A percentile compares a stretch with the other conserved stretches of the same genome.
phyloP scores from a whole-genome alignment of 1,284 basidiomycete genomes.

The Neolentinus lepideus region DNA sequence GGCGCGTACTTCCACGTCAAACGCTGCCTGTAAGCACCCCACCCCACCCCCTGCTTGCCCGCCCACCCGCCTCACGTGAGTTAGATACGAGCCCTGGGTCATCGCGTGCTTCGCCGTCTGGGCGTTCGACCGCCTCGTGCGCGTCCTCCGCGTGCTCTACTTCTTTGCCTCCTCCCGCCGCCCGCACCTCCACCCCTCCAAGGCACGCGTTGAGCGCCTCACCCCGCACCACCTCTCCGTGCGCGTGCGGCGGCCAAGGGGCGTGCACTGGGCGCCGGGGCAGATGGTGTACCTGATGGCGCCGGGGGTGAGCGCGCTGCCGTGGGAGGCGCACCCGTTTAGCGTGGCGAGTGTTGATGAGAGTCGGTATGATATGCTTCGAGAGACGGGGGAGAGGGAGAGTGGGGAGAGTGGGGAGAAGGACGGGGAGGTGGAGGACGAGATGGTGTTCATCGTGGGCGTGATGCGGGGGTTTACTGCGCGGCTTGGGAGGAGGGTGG shows the following conservation, averaged over 20 bases:
- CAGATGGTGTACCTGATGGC: constrained; percentile 43
- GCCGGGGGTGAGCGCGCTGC: constrained; percentile 31
- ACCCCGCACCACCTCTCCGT: constrained; percentile 24
- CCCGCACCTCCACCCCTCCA: constrained; percentile 15
- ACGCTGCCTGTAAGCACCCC: constrained; percentile 1
- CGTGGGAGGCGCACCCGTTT: constrained; percentile 48
- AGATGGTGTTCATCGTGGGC: constrained; percentile 43
- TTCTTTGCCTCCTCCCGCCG: constrained; percentile 42
- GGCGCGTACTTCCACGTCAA: constrained; percentile 33
- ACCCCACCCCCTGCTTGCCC: neutral
- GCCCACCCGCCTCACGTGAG: neutral
- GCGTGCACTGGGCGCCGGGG: constrained; percentile 39
- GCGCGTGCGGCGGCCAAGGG: constrained; percentile 37
- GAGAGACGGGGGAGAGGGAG: constrained; percentile 9
- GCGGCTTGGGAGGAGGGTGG: constrained; percentile 13
- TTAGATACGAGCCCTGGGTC: constrained; percentile 27
- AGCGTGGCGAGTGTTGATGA: constrained; percentile 40
- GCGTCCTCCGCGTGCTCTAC: constrained; percentile 40
- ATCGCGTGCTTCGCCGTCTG: constrained; percentile 59
- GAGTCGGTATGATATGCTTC: constrained; percentile 1
- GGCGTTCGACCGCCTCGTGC: constrained; percentile 54
- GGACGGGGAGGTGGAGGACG: constrained; percentile 16
- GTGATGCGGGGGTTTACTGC: constrained; percentile 36
- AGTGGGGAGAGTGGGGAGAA: constrained; percentile 22
- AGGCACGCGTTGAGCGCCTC: neutral